These are phyloP conservation scores for Solidago caesia DNA, from an alignment of 129 eudicot species.

Conservation along the genomic window DNA sequence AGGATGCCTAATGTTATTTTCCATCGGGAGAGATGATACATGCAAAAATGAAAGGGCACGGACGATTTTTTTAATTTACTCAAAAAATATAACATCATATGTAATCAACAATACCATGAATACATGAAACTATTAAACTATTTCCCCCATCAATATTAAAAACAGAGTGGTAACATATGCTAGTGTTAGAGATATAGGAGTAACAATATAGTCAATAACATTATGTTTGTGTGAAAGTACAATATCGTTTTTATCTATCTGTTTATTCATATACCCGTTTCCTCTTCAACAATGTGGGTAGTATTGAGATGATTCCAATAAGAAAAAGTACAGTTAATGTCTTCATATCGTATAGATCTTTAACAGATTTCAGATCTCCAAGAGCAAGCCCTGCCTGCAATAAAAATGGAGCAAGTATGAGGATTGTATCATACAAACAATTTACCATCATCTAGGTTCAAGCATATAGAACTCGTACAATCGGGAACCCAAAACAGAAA, in stretches of 20 bases:
- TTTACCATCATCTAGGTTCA: not conserved
- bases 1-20: no score
- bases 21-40: no score
- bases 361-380: conserved; percentile 85
- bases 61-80: no score
- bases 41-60: no score
- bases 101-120: no score
- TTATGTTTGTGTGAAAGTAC: not conserved
- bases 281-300: conserved; percentile 85
- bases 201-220: not conserved
- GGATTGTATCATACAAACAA: not conserved
- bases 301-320: conserved; percentile 63
- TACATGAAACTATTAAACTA: not conserved
- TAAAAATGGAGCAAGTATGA: not conserved
- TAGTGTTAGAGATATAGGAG: not conserved
- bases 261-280: conserved; percentile 68
- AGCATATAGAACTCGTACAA: not conserved
- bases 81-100: no score
- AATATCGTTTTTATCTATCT: not conserved
- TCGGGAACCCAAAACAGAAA: not conserved
- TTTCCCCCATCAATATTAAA: not conserved
- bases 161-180: not conserved
- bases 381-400: conserved; percentile 95
- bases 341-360: conserved; percentile 88
- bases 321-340: conserved; percentile 80